These are phyloP conservation scores for Excoecaria agallocha DNA, from an alignment of 345 rosid genomes.

Conservation along the genomic window DNA sequence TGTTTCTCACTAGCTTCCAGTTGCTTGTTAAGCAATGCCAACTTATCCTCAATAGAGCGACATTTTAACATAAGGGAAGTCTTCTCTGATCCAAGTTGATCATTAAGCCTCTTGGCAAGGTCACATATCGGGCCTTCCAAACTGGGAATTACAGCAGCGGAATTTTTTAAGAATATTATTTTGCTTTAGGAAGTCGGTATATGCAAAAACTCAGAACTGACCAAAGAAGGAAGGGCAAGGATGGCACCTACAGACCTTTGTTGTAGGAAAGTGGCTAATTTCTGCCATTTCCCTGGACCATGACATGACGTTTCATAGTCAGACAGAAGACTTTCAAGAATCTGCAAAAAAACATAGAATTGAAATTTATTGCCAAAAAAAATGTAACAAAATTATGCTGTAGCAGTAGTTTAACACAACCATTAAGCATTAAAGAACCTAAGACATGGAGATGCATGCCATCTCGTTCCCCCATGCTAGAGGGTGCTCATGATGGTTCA, in stretches of 20 bases:
- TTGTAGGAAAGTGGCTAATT: conserved; percentile 74
- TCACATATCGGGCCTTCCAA: conserved; percentile 89
- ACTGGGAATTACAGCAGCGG: conserved; percentile 35
- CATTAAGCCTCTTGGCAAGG: conserved; percentile 71
- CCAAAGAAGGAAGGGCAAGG: neutral
- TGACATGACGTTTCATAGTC: conserved; percentile 75
- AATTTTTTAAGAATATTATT: neutral
- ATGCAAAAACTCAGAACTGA: neutral
- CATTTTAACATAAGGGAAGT: conserved; percentile 72
- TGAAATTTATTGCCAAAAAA: neutral
- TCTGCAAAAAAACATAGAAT: conserved; percentile 41
- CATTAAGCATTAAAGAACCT: neutral
- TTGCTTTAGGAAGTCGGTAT: neutral
- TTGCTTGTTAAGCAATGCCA: conserved; percentile 70
- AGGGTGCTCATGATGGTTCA: conserved; percentile 4
- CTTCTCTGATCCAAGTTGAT: conserved; percentile 80
- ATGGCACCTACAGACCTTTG: conserved; percentile 57
- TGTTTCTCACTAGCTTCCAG: conserved; percentile 83
- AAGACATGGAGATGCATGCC: neutral
- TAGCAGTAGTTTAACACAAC: neutral
- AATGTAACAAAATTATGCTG: neutral
- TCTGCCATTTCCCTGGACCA: conserved; percentile 96
- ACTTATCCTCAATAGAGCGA: conserved; percentile 81
- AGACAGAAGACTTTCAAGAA: conserved; percentile 68
- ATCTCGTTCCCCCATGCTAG: neutral